phyloP scores from a whole-genome alignment of 192 early-diverging fungal genomes.

The Spinellus fusiger region DNA sequence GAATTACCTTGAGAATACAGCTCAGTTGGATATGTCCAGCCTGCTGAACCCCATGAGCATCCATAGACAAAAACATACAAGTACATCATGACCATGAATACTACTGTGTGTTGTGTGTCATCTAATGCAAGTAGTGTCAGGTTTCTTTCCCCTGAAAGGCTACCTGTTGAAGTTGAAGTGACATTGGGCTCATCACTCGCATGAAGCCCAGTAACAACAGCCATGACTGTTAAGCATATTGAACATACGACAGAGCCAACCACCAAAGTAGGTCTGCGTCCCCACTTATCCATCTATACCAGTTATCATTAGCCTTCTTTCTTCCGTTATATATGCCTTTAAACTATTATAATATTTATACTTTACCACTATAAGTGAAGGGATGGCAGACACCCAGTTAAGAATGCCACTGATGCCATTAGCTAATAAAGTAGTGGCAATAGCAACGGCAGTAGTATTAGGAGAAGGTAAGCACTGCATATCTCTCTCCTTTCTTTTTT shows the following conservation, averaged over 20 bases:
- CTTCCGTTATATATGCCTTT: background rate
- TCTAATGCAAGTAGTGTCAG: slow-evolving; percentile 23
- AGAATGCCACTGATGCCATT: slow-evolving; percentile 62
- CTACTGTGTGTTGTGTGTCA: slow-evolving; percentile 33
- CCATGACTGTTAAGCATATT: slow-evolving; percentile 13
- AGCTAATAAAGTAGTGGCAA: slow-evolving; percentile 34
- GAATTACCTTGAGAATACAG: slow-evolving; percentile 66
- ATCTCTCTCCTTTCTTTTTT: slow-evolving; percentile 20
- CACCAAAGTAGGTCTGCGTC: slow-evolving; percentile 61
- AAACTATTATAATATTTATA: background rate
- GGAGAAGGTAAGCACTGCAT: slow-evolving; percentile 11
- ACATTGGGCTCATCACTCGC: slow-evolving; percentile 29
- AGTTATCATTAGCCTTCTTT: slow-evolving; percentile 20
- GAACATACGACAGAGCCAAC: slow-evolving; percentile 45
- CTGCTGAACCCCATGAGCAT: slow-evolving; percentile 76
- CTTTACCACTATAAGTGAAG: slow-evolving; percentile 55
- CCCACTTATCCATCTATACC: slow-evolving; percentile 62
- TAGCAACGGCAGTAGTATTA: slow-evolving; percentile 57
- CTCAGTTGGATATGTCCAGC: slow-evolving; percentile 77
- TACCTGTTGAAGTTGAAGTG: slow-evolving; percentile 8
- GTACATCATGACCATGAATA: slow-evolving; percentile 55
- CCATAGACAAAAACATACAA: slow-evolving; percentile 69
- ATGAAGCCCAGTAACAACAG: slow-evolving; percentile 36
- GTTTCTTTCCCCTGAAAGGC: background rate
- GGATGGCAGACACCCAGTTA: slow-evolving; percentile 70